phyloP scores from a whole-genome alignment of 768 basidiomycete species.

The Pholiota molesta region DNA sequence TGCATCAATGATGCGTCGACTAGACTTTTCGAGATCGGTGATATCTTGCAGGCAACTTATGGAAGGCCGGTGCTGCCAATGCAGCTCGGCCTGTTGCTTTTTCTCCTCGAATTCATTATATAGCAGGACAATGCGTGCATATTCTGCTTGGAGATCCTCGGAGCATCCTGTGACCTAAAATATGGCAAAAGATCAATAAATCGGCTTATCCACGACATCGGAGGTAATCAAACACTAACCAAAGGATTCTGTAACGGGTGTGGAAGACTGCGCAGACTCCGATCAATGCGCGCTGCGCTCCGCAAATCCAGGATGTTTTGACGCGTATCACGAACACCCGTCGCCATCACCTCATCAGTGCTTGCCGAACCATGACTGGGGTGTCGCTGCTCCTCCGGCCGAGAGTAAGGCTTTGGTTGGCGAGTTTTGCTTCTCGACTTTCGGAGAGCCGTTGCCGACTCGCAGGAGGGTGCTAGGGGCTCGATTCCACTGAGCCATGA shows the following conservation, averaged over 20 bases:
- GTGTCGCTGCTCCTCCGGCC: conserved; percentile 4
- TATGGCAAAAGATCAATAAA: neutral
- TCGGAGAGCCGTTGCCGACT: neutral
- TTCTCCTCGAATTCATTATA: conserved; percentile 12
- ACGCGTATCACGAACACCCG: neutral
- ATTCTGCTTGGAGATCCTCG: conserved; percentile 17
- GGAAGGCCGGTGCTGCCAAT: conserved; percentile 6
- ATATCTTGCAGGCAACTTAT: conserved; percentile 10
- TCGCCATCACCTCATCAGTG: conserved; percentile 1
- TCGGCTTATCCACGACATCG: neutral
- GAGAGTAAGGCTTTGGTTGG: conserved; percentile 12
- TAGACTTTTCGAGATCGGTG: conserved; percentile 12
- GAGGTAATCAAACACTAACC: neutral
- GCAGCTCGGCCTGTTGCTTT: conserved; percentile 10
- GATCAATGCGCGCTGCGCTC: conserved; percentile 11
- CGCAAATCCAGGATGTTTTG: conserved; percentile 7
- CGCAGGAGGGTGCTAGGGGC: neutral
- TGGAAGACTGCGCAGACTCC: conserved; percentile 10
- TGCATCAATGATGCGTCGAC: conserved; percentile 10
- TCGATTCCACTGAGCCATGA: conserved; percentile 8
- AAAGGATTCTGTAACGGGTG: conserved; percentile 8
- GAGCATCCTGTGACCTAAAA: conserved; percentile 12
- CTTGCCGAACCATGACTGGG: conserved; percentile 7
- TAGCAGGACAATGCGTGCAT: conserved; percentile 11
- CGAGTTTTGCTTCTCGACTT: neutral